Conservation (phyloP, 1,284 basidiomycete species). For the Cutaneotrichosporon dermatis region DNA sequence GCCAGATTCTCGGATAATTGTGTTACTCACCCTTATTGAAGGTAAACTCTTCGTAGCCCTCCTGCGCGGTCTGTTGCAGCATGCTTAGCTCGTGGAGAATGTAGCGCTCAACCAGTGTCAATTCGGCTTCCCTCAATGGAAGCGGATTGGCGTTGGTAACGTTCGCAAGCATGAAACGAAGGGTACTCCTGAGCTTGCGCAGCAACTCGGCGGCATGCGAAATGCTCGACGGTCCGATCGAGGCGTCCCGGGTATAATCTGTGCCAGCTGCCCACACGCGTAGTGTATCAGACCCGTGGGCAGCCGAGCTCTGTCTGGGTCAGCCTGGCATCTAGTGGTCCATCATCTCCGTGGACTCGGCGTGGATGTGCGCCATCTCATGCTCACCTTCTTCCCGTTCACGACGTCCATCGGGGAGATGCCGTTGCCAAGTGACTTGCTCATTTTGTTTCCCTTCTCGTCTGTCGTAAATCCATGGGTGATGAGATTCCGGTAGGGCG, state of each 20-base stretch:
- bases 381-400: conserved; percentile 64
- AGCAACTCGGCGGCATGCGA: conserved; percentile 71
- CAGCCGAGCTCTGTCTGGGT: conserved; percentile 60
- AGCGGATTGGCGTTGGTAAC: conserved; percentile 50
- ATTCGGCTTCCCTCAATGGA: conserved; percentile 24
- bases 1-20: conserved; percentile 40
- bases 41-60: conserved; percentile 69
- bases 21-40: conserved; percentile 69
- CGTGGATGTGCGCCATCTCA: neutral
- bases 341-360: neutral
- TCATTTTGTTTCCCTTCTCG: conserved; percentile 91
- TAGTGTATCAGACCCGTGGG: conserved; percentile 80
- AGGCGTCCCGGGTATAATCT: conserved; percentile 84
- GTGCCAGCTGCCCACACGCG: conserved; percentile 89
- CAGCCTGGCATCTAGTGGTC: too few species aligned
- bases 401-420: conserved; percentile 78
- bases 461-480: conserved; percentile 98
- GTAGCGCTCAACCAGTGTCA: conserved; percentile 61
- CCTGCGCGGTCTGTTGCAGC: conserved; percentile 63
- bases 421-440: conserved; percentile 93
- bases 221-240: conserved; percentile 75
- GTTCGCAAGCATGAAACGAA: conserved; percentile 86
- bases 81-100: conserved; percentile 76
- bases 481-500: conserved; percentile 76
- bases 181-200: conserved; percentile 81